Base-by-base conservation (phyloP, 106 monocot genomes). In the Acorus gramineus region DNA sequence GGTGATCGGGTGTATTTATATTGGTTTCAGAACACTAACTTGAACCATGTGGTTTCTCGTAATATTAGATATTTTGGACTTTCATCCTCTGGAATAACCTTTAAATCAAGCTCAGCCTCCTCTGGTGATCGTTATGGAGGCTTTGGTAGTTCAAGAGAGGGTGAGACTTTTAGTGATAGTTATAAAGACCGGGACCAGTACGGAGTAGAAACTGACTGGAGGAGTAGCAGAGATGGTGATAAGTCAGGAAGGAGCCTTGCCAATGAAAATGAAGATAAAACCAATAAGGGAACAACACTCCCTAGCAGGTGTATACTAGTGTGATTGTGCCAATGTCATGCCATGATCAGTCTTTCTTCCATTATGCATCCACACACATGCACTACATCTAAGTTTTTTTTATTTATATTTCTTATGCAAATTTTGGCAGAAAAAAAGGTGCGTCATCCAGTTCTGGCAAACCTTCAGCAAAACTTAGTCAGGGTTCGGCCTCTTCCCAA, bases 31-130 rank as follows among this genome's bases (percentile, higher is more conserved):
- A 46, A 45, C 11, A 8, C 44, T 49, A 49, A 51, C 49, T 63
- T 60, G 11, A 42, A 52, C 28, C 7, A 52, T 49, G 14, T 62
- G 48, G 7, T 59, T 72, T 52, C 5, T 71, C 42, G 50, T 69
- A 7, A 46, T 64, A 76, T 12, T 72, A 96, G 95, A 80, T 96
- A 87, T 74, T 52, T 90, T 79, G 95, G 95, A 44, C 77, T 96
- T 14, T 96, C 95, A 6, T 96, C 95, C 59, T 78, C 80, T 59
- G 95, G 87, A 67, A 75, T 95, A 46, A 78, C 85, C 14, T 79
- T 70, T 59, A 96, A 85, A 64, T 87, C 95, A 68, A 84, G 82
- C 65, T 68, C 76, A 63, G 11, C 76, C 53, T 87, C 95, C 44
- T 79, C 64, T 70, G 71, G 73, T 73, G 73, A 77, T 59, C 53